phyloP scores from a whole-genome alignment of 441 rosid species.

The Bocquillonia castaneifolia region DNA sequence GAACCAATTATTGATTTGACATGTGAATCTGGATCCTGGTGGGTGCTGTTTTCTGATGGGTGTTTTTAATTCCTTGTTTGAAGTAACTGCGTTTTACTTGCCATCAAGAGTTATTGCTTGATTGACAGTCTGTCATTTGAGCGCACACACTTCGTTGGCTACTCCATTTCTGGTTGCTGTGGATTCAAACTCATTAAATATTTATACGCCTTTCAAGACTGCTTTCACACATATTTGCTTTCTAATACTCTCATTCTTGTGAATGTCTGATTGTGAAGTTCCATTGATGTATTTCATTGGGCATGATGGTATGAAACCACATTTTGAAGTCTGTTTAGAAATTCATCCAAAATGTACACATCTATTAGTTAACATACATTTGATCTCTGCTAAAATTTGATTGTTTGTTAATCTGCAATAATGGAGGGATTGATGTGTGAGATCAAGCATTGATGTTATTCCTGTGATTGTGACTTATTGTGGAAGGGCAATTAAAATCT shows the following conservation, averaged over 20 bases:
- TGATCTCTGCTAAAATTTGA: not conserved
- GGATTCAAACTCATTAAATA: not conserved
- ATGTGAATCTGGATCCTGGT: not conserved
- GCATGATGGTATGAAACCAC: not conserved
- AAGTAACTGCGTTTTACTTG: constrained; percentile 1
- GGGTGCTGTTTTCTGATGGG: not conserved
- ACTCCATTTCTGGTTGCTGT: not conserved
- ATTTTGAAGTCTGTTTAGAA: not conserved
- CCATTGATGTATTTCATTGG: not conserved
- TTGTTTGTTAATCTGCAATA: no score
- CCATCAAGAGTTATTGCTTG: not conserved
- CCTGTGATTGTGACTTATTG: not conserved
- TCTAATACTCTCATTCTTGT: not conserved
- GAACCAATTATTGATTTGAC: constrained; percentile 6
- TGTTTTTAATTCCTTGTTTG: not conserved
- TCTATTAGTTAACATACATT: not conserved
- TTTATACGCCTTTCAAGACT: not conserved
- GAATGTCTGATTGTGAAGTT: constrained; percentile 1
- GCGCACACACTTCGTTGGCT: constrained; percentile 8
- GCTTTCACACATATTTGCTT: not conserved
- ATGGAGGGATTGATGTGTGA: not conserved
- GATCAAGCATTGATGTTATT: not conserved
- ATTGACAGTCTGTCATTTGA: not conserved
- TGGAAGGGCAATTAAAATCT: not conserved
- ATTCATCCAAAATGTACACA: not conserved